Evolutionary conservation across 345 rosid genomes (phyloP), one percentile per base, ranked within the genome.

Genomic region (Syzygium aqueum): DNA sequence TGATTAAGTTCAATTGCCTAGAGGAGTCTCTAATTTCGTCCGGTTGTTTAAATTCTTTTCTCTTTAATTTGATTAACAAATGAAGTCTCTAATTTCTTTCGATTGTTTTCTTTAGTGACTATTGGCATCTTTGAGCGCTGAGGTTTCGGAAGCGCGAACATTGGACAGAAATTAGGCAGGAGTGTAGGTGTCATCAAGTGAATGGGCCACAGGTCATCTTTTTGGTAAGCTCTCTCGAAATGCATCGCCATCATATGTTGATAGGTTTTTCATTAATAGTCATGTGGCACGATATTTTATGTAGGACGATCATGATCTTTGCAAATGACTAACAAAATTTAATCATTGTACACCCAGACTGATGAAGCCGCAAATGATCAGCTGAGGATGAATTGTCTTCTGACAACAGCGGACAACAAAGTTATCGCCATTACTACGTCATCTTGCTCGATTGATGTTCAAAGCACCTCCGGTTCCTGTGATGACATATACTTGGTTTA

Each of bases 281-380:
- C 61, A 22, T 22, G 61, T 8, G 61, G 61, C 61, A 22, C 2
- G 43, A 56, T 54, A 54, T 22, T 56, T 56, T 22, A 6, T 57
- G 23, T 4, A 57, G 1, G n/a, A 57, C 1, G 3, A 23, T 23
- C n/a, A 57, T 0, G 14, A 11, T 1, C 67, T 59, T 59, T 59
- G 0, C 67, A 5, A 59, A 28, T 3, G 8, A 23, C 28, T 9
- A 23, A 23, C n/a, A 2, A 57, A 57, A 57, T 57, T 23, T 57
- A 23, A 57, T 57, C 3, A 4, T 57, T 57, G 14, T 23, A 0
- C 0, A 23, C 6, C 63, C 1, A 56, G 13, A 4, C 3, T 10
- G 13, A 0, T 10, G 13, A 4, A 4, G 61, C 67, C 30, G 7
- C 15, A 27, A 16, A 59, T 27, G 67, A 11, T 59, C 67, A 1